Conservation (phyloP, 2,329 filamentous ascomycete genomes). For the Xenoacremonium recifei region DNA sequence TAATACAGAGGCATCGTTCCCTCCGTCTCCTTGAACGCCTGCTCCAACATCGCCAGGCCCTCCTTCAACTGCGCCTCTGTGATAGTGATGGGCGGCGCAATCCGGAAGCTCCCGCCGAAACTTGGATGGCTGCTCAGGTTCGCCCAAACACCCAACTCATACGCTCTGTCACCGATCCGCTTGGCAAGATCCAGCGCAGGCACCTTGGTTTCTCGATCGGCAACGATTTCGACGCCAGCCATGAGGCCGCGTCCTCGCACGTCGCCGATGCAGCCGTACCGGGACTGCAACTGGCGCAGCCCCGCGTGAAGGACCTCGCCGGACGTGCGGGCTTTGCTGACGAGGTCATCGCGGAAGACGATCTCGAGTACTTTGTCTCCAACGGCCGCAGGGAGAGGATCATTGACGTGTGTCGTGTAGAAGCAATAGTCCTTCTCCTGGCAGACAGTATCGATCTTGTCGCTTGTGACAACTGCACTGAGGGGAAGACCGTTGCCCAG, state of each 20-base stretch:
- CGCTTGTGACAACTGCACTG: conserved; percentile 54
- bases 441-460: conserved; percentile 49
- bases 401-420: conserved; percentile 62
- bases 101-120: conserved; percentile 57
- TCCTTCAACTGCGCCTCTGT: conserved; percentile 47
- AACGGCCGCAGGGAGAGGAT: conserved; percentile 58
- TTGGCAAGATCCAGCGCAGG: conserved; percentile 47
- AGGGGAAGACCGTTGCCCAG: conserved; percentile 60
- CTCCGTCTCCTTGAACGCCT: conserved; percentile 44
- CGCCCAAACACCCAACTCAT: conserved; percentile 53
- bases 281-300: conserved; percentile 42
- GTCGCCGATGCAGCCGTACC: conserved; percentile 62
- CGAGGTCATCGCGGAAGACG: conserved; percentile 54
- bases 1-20: conserved; percentile 30
- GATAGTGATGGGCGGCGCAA: conserved; percentile 61
- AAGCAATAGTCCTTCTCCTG: conserved; percentile 52
- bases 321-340: conserved; percentile 40
- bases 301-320: conserved; percentile 47
- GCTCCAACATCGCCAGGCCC: conserved; percentile 55
- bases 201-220: conserved; percentile 45
- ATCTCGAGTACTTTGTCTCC: conserved; percentile 62
- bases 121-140: conserved; percentile 54
- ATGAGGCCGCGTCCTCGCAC: conserved; percentile 59
- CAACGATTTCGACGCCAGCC: conserved; percentile 58
- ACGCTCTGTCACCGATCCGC: conserved; percentile 45